Evolutionary conservation across 352 stramenopile genomes (phyloP), one percentile per base, ranked within the genome.

Genomic region (Pilasporangium apinafurcum): DNA sequence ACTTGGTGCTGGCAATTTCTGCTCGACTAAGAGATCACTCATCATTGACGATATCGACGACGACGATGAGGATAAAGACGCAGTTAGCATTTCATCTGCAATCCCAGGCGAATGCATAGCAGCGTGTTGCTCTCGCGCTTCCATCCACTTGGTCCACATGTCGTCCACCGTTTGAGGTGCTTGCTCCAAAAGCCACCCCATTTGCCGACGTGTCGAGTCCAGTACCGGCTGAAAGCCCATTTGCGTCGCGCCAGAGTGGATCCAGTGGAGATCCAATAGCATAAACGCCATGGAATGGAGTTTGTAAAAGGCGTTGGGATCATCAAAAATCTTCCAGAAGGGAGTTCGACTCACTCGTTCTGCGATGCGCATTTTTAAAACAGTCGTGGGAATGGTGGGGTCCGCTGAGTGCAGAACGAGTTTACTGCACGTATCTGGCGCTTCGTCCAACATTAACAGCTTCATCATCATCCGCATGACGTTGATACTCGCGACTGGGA

Each of bases 381-480:
- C 63, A 21, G 75, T 76, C 4, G 67, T 62, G 0, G 57, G 52
- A 14, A 56, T 60, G 13, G 29, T 42, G 6, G 46, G 47, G 17
- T 68, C 59, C n/a, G 61, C 57, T 8, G 63, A 47, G 44, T 87
- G 74, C 36, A 89, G 47, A 28, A 89, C 75, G 32, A 92, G 71
- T 48, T 86, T 88, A 38, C 69, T 88, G 33, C 62, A 68, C 25
- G 78, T 60, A 26, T 83, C 68, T 7, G 78, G 77, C 2, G 69
- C 65, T 31, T 88, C 69, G 42, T 92, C 75, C 17, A 92, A 58
- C 81, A 92, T 90, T 39, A 90, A 44, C 21, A 92, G 55, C 56
- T 77, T 85, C 51, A 89, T 62, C 59, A 89, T 63, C 81, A 92
- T 90, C 13, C 81, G 75, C 68, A 91, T 62, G n/a, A 92, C 78